Evolutionary conservation across 2,329 filamentous ascomycete species (phyloP).

Genomic region (Zymoseptoria tritici): DNA sequence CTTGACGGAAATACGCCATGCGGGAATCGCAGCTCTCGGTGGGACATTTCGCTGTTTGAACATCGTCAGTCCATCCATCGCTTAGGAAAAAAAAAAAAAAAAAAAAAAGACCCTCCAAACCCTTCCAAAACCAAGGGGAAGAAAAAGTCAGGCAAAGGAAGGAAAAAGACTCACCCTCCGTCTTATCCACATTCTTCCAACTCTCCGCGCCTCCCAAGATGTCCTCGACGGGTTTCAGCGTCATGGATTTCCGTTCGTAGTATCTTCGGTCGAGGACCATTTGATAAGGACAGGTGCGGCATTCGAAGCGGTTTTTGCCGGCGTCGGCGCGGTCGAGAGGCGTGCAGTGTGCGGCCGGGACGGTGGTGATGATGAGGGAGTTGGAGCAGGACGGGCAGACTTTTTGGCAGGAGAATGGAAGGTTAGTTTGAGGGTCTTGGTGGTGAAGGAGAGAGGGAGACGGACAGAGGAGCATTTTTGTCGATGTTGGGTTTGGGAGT

Average conservation of each 20-base stretch:
- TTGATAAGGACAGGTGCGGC: conserved; percentile 90
- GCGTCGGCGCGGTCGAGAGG: conserved; percentile 33
- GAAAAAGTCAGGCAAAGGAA: too few species aligned
- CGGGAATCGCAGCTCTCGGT: conserved; percentile 71
- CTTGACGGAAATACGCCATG: conserved; percentile 88
- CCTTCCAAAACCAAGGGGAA: too few species aligned
- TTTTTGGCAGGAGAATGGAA: conserved; percentile 26
- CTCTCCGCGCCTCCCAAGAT: conserved; percentile 82
- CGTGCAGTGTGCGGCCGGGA: conserved; percentile 30
- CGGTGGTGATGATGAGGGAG: conserved; percentile 63
- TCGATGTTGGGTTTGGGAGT: neutral
- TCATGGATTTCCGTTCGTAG: conserved; percentile 73
- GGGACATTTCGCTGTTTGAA: conserved; percentile 65
- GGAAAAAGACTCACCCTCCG: conserved; percentile 43
- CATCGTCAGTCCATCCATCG: neutral
- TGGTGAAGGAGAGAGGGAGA: conserved; percentile 3
- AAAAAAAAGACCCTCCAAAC: too few species aligned
- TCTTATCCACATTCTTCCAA: conserved; percentile 88
- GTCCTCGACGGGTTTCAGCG: conserved; percentile 79
- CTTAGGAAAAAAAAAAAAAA: too few species aligned
- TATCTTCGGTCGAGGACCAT: conserved; percentile 71
- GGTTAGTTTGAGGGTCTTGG: conserved; percentile 1
- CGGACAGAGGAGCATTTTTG: conserved; percentile 59
- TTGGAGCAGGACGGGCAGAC: conserved; percentile 82
- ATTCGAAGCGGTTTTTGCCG: conserved; percentile 75